Conservation (phyloP, 257 asterid genomes). For the Scutellaria barbata region DNA sequence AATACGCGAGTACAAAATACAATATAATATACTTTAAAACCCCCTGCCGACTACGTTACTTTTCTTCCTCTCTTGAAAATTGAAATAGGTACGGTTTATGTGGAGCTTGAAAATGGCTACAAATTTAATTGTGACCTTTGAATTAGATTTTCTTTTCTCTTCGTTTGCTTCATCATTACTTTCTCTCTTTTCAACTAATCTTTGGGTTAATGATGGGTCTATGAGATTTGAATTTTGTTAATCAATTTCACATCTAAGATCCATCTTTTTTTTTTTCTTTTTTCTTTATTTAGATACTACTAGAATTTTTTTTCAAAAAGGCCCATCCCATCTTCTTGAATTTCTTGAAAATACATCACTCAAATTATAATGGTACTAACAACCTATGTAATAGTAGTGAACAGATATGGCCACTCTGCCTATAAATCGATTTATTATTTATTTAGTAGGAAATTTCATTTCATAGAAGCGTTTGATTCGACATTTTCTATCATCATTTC, state of each 20-base stretch:
- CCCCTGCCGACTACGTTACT: slow-evolving; percentile 64
- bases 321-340: background rate
- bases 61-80: slow-evolving; percentile 44
- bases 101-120: slow-evolving; percentile 5
- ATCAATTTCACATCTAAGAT: slow-evolving; percentile 28
- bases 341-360: slow-evolving; percentile 1
- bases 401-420: slow-evolving; percentile 15
- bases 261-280: background rate
- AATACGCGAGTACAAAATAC: slow-evolving; percentile 23
- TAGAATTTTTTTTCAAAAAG: too few relatives aligned
- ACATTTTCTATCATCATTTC: background rate
- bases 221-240: background rate
- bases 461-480: background rate
- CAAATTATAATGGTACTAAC: background rate
- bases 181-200: slow-evolving; percentile 27
- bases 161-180: slow-evolving; percentile 38
- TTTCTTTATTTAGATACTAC: too few relatives aligned
- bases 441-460: slow-evolving; percentile 1
- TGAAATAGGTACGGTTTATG: slow-evolving; percentile 37
- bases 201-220: slow-evolving; percentile 37
- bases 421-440: background rate
- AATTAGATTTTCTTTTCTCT: background rate
- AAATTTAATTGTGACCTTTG: slow-evolving; percentile 12
- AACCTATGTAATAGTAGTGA: background rate
- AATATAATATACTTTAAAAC: slow-evolving; percentile 9